Evolutionary conservation across 352 stramenopile species (phyloP).

Genomic region (Plasmopara viticola): DNA sequence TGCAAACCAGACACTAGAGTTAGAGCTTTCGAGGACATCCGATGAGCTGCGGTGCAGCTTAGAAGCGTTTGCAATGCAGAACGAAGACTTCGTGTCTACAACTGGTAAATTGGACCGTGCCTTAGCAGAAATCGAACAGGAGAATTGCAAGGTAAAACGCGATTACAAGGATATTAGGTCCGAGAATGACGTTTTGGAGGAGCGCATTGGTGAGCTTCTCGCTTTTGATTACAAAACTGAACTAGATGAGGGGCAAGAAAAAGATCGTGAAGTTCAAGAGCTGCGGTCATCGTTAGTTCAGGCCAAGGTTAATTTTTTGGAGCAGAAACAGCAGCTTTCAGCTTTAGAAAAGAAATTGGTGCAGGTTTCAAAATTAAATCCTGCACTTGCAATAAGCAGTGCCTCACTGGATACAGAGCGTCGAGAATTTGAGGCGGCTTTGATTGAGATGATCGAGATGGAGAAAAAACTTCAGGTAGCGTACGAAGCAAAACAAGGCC

Average conservation of each 20-base stretch:
- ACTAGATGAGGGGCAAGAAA: constrained; percentile 32
- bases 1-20: constrained; percentile 25
- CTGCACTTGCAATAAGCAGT: constrained; percentile 17
- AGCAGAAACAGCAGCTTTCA: constrained; percentile 49
- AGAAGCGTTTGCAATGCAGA: constrained; percentile 34
- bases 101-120: constrained; percentile 17
- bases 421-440: constrained; percentile 48
- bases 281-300: constrained; percentile 54
- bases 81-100: constrained; percentile 27
- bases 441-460: constrained; percentile 67
- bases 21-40: constrained; percentile 19
- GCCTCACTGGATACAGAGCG: constrained; percentile 41
- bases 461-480: constrained; percentile 55
- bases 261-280: constrained; percentile 47
- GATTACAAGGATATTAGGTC: constrained; percentile 42
- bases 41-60: constrained; percentile 16
- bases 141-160: constrained; percentile 27
- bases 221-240: constrained; percentile 32
- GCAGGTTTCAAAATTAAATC: constrained; percentile 33
- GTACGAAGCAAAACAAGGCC: constrained; percentile 49
- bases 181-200: constrained; percentile 53
- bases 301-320: constrained; percentile 44
- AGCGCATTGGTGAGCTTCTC: constrained; percentile 45
- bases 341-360: constrained; percentile 53
- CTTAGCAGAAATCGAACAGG: constrained; percentile 14